Base-by-base conservation (phyloP, 495 filamentous ascomycete species). In the Hypoxylon subgilvum region DNA sequence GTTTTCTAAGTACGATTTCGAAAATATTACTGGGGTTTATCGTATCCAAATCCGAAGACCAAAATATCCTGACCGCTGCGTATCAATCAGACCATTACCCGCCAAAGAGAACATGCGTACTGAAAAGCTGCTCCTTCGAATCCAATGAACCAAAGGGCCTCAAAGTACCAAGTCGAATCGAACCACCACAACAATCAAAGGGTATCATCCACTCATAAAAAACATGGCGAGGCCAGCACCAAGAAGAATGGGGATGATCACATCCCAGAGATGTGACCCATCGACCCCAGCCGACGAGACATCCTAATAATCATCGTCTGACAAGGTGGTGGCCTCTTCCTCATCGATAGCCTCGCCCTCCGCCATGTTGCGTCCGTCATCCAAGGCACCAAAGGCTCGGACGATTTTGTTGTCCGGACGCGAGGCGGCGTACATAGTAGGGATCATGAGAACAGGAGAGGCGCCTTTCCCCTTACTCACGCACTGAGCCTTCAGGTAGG, bases 401-500 rank as follows among this genome's bases (percentile, higher is more conserved):
- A 66, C 61, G 18, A 63, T 71, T n/a, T 61, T 66, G 32, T 59
- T 66, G 42, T 82, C 76, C 1, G 76, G 73, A 6, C 58, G 61
- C 47, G 71, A 49, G n/a, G 70, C 70, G 1, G 76, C 77, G 45
- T 77, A 78, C 79, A 82, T 82, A 4, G 58, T 55, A 9, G 79
- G 71, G 3, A 70, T 68, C 23, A 67, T 45, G 8, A 63, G 50
- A 5, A 76, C 44, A 4, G 70, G 45, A 8, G 65, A 42, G 2
- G 64, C 60, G 18, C 52, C 51, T 8, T 44, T 52, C 6, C 43
- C 62, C 0, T 31, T 25, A 10, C 57, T 63, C 6, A 35, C 55
- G 31, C 49, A 49, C 45, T 68, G 27, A 28, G 83, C 79, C 65
- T 92, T 93, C 12, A 92, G 76, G 23, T 78, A 73, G 4, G 81